Percentiles rank a stretch among this genome's conserved stretches.
Evolutionary conservation across 495 filamentous ascomycete genomes (phyloP).

Genomic region (Bacidia gigantensis): DNA sequence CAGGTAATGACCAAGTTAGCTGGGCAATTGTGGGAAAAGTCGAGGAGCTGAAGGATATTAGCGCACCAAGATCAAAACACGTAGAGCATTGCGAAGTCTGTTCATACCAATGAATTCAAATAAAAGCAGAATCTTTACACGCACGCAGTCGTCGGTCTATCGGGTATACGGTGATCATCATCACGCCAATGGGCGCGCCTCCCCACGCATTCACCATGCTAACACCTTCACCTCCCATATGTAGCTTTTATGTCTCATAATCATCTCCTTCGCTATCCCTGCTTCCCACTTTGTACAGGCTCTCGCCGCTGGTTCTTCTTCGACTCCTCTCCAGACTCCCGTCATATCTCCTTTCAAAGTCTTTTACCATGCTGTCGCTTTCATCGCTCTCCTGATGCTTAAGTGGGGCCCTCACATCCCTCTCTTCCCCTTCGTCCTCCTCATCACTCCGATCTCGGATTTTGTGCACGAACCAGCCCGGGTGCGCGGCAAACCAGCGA

Average conservation of each 20-base stretch:
- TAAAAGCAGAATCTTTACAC: no score
- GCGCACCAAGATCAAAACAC: no score
- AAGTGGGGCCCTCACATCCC: background rate
- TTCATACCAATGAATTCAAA: no score
- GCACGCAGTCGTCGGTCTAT: no score
- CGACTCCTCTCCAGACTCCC: slow-evolving; percentile 1
- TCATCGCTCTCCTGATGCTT: background rate
- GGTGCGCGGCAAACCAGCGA: slow-evolving; percentile 13
- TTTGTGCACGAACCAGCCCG: slow-evolving; percentile 15
- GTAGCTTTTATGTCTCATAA: background rate
- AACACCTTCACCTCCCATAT: no score
- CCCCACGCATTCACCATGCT: background rate
- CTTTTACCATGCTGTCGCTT: slow-evolving; percentile 9
- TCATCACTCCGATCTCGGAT: background rate
- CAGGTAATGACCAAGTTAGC: no score
- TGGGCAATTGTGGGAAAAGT: no score
- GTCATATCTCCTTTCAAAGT: slow-evolving; percentile 7
- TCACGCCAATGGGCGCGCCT: background rate
- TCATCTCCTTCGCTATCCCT: background rate
- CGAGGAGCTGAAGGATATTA: no score
- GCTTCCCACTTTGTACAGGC: background rate
- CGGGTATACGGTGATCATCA: background rate
- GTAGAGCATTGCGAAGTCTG: no score
- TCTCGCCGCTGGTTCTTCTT: background rate
- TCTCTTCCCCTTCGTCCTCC: background rate